Conservation (phyloP, 2,329 filamentous ascomycete genomes). For the Lanzia echinophila region DNA sequence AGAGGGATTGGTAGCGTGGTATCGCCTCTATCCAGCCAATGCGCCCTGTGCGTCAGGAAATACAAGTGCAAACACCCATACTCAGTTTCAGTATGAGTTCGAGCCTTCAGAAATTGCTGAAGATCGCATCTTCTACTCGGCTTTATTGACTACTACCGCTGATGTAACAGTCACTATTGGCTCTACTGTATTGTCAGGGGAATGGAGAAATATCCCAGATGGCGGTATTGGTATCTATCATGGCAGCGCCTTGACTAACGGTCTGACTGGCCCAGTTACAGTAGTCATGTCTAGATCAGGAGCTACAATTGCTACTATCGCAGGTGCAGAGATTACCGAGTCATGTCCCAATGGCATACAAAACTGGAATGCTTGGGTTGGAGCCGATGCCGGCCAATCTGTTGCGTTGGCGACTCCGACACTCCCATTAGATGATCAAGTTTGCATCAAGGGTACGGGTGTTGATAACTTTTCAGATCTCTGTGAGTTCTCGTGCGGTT, state of each 20-base stretch:
- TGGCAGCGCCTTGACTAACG: neutral
- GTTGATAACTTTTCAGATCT: constrained; percentile 32
- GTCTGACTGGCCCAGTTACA: neutral
- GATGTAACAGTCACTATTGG: neutral
- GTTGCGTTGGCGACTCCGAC: neutral
- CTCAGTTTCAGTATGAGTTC: constrained; percentile 1
- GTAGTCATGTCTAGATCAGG: neutral
- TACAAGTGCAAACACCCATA: neutral
- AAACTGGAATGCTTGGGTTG: constrained; percentile 1
- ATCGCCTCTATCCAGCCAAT: neutral
- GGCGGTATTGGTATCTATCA: neutral
- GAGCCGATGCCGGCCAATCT: neutral
- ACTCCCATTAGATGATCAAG: neutral
- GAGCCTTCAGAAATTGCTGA: neutral
- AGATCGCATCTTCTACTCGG: constrained; percentile 1
- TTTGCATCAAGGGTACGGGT: constrained; percentile 19
- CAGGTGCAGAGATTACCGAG: neutral
- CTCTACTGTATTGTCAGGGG: neutral
- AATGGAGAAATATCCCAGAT: neutral
- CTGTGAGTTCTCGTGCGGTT: constrained; percentile 27
- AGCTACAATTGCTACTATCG: neutral
- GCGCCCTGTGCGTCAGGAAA: neutral
- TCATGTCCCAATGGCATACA: neutral
- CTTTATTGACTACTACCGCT: neutral
- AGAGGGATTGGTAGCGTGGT: neutral